Evolutionary conservation across 805 yeast species (phyloP).

Genomic region (Metschnikowia matae): DNA sequence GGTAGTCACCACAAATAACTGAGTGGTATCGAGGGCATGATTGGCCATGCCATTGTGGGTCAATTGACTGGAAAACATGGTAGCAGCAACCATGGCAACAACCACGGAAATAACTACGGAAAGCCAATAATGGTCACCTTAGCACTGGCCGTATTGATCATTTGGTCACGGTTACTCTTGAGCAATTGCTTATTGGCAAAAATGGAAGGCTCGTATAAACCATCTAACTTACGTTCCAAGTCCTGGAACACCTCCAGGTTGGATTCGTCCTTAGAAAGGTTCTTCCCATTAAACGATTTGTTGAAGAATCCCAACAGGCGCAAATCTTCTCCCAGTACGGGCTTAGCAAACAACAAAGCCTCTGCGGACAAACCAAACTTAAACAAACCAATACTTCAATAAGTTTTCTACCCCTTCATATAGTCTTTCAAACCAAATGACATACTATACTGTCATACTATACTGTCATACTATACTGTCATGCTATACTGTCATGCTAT

Average conservation of each 20-base stretch:
- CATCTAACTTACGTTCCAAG: slow-evolving; percentile 30
- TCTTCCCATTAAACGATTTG: slow-evolving; percentile 43
- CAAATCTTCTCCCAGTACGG: slow-evolving; percentile 58
- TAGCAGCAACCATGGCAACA: slow-evolving; percentile 6
- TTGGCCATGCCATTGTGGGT: slow-evolving; percentile 14
- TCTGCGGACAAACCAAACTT: too few species aligned
- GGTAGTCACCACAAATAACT: slow-evolving; percentile 19
- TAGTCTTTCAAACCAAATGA: too few species aligned
- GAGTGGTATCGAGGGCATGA: slow-evolving; percentile 16
- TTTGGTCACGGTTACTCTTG: slow-evolving; percentile 35
- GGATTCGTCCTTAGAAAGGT: slow-evolving; percentile 38
- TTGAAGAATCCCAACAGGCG: slow-evolving; percentile 57
- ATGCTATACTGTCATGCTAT: too few species aligned
- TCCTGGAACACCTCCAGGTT: slow-evolving; percentile 37
- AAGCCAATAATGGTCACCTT: slow-evolving; percentile 69
- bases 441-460: too few species aligned
- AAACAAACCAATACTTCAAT: too few species aligned
- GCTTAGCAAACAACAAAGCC: slow-evolving; percentile 65
- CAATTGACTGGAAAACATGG: slow-evolving; percentile 23
- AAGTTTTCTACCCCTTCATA: too few species aligned
- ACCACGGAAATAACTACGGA: too few species aligned
- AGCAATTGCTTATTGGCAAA: slow-evolving; percentile 44
- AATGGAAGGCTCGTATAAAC: slow-evolving; percentile 45
- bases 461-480: too few species aligned
- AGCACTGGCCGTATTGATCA: slow-evolving; percentile 50